A percentile compares a stretch with the other conserved stretches of the same genome.
Evolutionary conservation across 2,329 filamentous ascomycete species (phyloP).

Genomic region (Verticillium klebahnii): DNA sequence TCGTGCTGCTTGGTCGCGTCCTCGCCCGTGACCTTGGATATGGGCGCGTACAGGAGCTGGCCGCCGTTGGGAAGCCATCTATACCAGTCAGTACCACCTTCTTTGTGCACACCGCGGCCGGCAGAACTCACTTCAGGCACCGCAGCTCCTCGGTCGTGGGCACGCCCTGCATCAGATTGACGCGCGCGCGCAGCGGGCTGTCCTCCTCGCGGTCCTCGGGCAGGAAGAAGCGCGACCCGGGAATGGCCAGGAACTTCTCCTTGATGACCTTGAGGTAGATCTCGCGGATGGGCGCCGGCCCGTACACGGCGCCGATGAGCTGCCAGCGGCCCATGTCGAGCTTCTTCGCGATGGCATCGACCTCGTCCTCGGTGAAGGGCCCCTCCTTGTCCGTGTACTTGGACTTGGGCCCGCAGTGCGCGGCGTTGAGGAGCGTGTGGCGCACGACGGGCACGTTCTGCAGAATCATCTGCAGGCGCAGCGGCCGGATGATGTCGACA

Average conservation of each 20-base stretch:
- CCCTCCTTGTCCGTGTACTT: conserved; percentile 16
- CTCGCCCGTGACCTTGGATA: conserved; percentile 25
- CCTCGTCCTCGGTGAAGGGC: conserved; percentile 30
- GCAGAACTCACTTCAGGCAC: conserved; percentile 20
- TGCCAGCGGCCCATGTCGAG: conserved; percentile 39
- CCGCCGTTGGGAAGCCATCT: conserved; percentile 32
- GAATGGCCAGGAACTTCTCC: conserved; percentile 24
- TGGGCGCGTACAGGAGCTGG: conserved; percentile 31
- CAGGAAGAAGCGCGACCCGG: conserved; percentile 26
- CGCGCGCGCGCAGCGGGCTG: conserved; percentile 18
- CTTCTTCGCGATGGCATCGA: conserved; percentile 34
- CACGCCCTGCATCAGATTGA: conserved; percentile 26
- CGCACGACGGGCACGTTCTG: conserved; percentile 43
- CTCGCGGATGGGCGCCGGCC: conserved; percentile 24
- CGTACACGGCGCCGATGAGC: conserved; percentile 39
- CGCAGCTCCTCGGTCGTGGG: conserved; percentile 33
- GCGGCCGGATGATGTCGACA: conserved; percentile 29
- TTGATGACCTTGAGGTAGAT: conserved; percentile 27
- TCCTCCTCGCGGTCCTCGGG: conserved; percentile 26
- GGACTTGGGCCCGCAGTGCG: conserved; percentile 28
- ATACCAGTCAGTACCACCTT: conserved; percentile 17
- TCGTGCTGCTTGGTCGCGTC: conserved; percentile 29
- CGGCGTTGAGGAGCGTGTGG: conserved; percentile 36
- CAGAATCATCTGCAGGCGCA: conserved; percentile 34
- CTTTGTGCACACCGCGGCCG: no score